phyloP scores from a whole-genome alignment of 1,139 yeast species.

The Sugiyamaella japonica region DNA sequence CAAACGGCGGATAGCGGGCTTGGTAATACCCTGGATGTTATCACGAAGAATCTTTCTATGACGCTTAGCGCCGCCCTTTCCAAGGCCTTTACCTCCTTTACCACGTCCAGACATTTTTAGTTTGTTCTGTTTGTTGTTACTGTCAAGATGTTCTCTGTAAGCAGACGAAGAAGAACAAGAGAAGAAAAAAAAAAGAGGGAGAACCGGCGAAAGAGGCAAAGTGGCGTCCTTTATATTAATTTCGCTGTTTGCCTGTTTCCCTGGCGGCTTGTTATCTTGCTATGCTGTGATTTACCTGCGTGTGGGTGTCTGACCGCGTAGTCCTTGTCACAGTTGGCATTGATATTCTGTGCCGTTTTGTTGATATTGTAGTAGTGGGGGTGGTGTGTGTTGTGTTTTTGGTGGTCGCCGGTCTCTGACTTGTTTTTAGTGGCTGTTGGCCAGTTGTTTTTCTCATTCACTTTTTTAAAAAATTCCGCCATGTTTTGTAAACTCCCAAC shows the following conservation, averaged over 20 bases:
- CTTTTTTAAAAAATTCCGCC: constrained; percentile 1
- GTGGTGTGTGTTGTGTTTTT: background rate
- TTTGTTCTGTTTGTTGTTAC: constrained; percentile 6
- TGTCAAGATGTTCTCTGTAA: background rate
- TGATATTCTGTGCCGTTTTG: constrained; percentile 6
- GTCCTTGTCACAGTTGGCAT: background rate
- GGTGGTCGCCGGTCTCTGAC: constrained; percentile 5
- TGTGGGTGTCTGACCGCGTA: constrained; percentile 10
- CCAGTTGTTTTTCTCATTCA: background rate
- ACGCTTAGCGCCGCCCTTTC: constrained; percentile 99
- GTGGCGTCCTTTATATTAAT: constrained; percentile 14
- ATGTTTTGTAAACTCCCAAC: constrained; percentile 16
- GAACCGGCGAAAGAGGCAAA: background rate
- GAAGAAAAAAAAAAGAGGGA: constrained; percentile 10
- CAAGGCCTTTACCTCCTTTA: constrained; percentile 99
- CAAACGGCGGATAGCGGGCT: constrained; percentile 99
- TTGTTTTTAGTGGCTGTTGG: background rate
- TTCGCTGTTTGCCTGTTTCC: constrained; percentile 10
- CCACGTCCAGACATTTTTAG: constrained; percentile 96
- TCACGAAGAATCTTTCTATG: constrained; percentile 99
- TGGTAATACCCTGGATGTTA: constrained; percentile 99
- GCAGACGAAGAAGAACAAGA: background rate
- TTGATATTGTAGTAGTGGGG: constrained; percentile 12
- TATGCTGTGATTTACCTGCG: constrained; percentile 20
- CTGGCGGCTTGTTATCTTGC: constrained; percentile 12